Evolutionary conservation across 2,329 filamentous ascomycete species (phyloP).

Genomic region (Sporothrix brasiliensis): DNA sequence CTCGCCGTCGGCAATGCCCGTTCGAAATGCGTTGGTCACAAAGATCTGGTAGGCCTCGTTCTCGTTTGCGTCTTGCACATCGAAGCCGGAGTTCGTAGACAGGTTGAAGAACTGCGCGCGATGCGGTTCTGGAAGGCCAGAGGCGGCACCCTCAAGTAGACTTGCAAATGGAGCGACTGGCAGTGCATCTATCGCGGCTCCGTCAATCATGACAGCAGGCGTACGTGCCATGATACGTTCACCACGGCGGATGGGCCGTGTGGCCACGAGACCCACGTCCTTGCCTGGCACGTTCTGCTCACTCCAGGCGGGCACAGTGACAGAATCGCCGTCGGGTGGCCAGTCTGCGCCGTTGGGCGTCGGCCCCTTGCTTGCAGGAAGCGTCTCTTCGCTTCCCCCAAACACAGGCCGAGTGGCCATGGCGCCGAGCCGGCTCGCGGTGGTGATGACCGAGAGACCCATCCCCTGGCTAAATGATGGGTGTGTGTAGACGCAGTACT

Average conservation of each 20-base stretch:
- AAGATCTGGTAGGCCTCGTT: slow-evolving; percentile 42
- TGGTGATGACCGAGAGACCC: slow-evolving; percentile 29
- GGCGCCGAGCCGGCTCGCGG: not conserved
- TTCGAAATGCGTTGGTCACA: slow-evolving; percentile 42
- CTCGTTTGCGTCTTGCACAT: slow-evolving; percentile 29
- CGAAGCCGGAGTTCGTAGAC: slow-evolving; percentile 37
- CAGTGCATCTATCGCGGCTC: slow-evolving; percentile 37
- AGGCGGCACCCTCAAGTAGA: slow-evolving; percentile 39
- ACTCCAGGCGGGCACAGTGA: not conserved
- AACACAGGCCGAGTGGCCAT: slow-evolving; percentile 25
- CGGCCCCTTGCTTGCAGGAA: not conserved
- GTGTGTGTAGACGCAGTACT: slow-evolving; percentile 22
- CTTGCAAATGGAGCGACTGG: slow-evolving; percentile 35
- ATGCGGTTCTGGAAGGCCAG: slow-evolving; percentile 38
- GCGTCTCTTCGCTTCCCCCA: not conserved
- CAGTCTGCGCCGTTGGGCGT: not conserved
- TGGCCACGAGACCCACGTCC: slow-evolving; percentile 42
- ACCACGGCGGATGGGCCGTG: slow-evolving; percentile 38
- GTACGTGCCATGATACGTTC: slow-evolving; percentile 41
- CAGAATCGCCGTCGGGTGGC: not conserved
- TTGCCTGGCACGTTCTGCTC: slow-evolving; percentile 41
- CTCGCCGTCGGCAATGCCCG: slow-evolving; percentile 36
- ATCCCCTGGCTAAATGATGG: slow-evolving; percentile 13
- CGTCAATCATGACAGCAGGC: slow-evolving; percentile 43
- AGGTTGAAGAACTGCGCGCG: slow-evolving; percentile 39